These are phyloP conservation scores for Phytophthora cryptogea DNA, from an alignment of 352 stramenopile genomes.

Conservation along the genomic window DNA sequence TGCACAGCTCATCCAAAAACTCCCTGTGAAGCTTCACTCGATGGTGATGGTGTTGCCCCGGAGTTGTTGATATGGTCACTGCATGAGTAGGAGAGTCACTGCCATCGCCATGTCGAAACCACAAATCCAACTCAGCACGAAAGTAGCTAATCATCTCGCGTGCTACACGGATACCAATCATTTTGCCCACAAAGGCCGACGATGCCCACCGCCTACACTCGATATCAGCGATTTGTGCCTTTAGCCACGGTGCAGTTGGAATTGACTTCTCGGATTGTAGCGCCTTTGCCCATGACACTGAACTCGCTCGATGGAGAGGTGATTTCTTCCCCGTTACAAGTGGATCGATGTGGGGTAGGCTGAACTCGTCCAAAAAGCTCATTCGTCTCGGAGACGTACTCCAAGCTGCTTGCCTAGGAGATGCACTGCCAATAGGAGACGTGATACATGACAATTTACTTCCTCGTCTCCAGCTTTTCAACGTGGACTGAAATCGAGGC, in stretches of 20 bases:
- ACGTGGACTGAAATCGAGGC: constrained; percentile 33
- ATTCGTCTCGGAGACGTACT: constrained; percentile 55
- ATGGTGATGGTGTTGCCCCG: constrained; percentile 22
- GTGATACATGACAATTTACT: constrained; percentile 27
- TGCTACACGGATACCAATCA: constrained; percentile 84
- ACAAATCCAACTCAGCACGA: constrained; percentile 58
- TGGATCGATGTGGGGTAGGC: constrained; percentile 21
- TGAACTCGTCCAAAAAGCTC: constrained; percentile 54
- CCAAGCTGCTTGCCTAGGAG: constrained; percentile 29
- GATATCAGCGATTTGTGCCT: constrained; percentile 85
- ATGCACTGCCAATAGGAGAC: constrained; percentile 22
- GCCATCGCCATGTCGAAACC: constrained; percentile 37
- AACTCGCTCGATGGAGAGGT: constrained; percentile 45
- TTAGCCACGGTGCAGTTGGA: constrained; percentile 62
- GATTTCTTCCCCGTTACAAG: constrained; percentile 26
- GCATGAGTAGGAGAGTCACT: constrained; percentile 18
- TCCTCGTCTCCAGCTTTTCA: constrained; percentile 23
- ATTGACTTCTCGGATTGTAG: constrained; percentile 44
- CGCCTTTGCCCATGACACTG: constrained; percentile 46
- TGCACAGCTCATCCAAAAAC: constrained; percentile 78
- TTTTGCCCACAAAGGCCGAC: constrained; percentile 86
- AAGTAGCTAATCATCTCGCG: constrained; percentile 88
- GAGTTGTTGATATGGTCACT: constrained; percentile 11
- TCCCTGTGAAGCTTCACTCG: constrained; percentile 52
- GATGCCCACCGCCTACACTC: constrained; percentile 86